Evolutionary conservation across 2,329 filamentous ascomycete species (phyloP).

Genomic region (Rutstroemia sydowiana): DNA sequence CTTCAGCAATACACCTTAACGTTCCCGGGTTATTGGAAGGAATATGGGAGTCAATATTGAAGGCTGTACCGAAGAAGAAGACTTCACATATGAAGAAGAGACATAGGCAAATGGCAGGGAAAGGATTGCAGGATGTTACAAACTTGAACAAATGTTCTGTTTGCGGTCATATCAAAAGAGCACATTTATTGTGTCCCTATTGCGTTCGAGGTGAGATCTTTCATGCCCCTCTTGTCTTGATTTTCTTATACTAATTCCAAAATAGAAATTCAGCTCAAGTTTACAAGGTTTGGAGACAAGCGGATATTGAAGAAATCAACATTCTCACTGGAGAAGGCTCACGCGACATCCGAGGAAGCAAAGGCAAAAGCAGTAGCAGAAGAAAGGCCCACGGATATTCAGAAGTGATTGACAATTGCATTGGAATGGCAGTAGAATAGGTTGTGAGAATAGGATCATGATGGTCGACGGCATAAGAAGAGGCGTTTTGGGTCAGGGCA

Average conservation of each 20-base stretch:
- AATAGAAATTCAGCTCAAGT: slow-evolving; percentile 28
- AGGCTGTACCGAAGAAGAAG: slow-evolving; percentile 97
- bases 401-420: neutral
- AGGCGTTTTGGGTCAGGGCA: slow-evolving; percentile 16
- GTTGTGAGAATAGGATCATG: neutral
- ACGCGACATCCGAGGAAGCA: neutral
- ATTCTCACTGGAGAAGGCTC: neutral
- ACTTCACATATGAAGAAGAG: slow-evolving; percentile 94
- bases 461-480: slow-evolving; percentile 14
- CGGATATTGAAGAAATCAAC: neutral
- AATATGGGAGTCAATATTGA: slow-evolving; percentile 88
- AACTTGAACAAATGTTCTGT: slow-evolving; percentile 81
- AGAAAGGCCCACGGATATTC: neutral
- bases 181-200: slow-evolving; percentile 80
- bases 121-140: slow-evolving; percentile 86
- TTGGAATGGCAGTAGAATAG: neutral
- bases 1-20: slow-evolving; percentile 50
- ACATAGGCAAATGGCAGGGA: slow-evolving; percentile 89
- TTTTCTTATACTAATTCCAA: slow-evolving; percentile 11
- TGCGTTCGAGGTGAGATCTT: slow-evolving; percentile 69
- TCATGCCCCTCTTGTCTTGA: neutral
- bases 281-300: slow-evolving; percentile 12
- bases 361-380: neutral
- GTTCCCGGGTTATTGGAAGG: slow-evolving; percentile 66
- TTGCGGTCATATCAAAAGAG: slow-evolving; percentile 80